Evolutionary conservation across 306 rosid species (phyloP).

Genomic region (Betula pendula): DNA sequence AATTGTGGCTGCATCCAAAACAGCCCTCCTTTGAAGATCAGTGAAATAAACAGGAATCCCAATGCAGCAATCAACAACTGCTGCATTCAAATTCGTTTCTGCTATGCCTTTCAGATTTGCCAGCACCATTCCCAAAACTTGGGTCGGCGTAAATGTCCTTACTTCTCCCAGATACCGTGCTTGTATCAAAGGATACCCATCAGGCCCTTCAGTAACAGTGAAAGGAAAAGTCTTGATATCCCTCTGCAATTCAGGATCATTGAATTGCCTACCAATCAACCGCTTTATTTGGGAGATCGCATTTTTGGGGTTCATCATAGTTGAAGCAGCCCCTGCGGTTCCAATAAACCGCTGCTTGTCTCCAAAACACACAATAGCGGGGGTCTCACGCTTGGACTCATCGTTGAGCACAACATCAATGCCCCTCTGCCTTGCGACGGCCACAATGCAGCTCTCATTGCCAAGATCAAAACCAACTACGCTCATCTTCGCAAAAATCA

Average conservation of each 20-base stretch:
- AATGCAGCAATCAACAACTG: constrained; percentile 88
- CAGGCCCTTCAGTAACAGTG: constrained; percentile 74
- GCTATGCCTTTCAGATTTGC: constrained; percentile 81
- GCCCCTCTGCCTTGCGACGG: constrained; percentile 94
- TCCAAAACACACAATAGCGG: constrained; percentile 93
- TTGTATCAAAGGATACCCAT: constrained; percentile 82
- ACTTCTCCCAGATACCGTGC: constrained; percentile 70
- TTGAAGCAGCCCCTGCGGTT: constrained; percentile 91
- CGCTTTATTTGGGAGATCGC: constrained; percentile 83
- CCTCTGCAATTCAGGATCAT: constrained; percentile 79
- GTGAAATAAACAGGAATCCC: constrained; percentile 94
- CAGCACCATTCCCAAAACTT: constrained; percentile 77
- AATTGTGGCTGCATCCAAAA: constrained; percentile 84
- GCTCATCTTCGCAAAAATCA: constrained; percentile 59
- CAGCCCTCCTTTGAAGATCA: constrained; percentile 92
- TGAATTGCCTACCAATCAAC: constrained; percentile 64
- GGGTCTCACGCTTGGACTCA: constrained; percentile 95
- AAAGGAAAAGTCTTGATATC: constrained; percentile 77
- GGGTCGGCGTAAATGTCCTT: constrained; percentile 73
- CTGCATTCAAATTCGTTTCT: constrained; percentile 74
- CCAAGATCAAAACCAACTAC: constrained; percentile 98
- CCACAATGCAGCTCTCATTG: constrained; percentile 93
- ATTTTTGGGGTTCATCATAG: constrained; percentile 95
- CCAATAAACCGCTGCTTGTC: constrained; percentile 93
- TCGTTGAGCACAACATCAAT: constrained; percentile 95